Conservation (phyloP, 2,329 filamentous ascomycete species). For the Hypoxylon sp. region DNA sequence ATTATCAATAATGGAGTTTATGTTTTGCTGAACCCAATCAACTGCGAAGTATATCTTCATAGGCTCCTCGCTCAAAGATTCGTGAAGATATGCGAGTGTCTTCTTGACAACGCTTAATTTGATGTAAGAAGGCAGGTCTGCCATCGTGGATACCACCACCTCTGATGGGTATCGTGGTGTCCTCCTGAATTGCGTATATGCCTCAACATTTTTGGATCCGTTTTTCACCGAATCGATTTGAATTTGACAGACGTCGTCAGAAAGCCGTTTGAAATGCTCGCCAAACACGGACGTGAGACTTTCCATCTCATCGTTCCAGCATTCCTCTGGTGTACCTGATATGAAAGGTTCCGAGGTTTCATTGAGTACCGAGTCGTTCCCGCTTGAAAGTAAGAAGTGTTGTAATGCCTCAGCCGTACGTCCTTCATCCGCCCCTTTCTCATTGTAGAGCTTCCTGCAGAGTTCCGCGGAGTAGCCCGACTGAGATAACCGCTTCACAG, state of each 20-base stretch:
- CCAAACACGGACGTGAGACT: constrained; percentile 89
- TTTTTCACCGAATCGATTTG: constrained; percentile 69
- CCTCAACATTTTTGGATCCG: constrained; percentile 63
- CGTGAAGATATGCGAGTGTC: constrained; percentile 76
- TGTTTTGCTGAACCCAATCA: constrained; percentile 90
- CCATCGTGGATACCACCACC: constrained; percentile 76
- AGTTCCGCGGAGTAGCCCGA: constrained; percentile 89
- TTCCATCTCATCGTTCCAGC: constrained; percentile 87
- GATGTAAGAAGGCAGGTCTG: constrained; percentile 88
- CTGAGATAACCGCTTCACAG: constrained; percentile 82
- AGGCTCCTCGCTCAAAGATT: constrained; percentile 81
- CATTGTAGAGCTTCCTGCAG: constrained; percentile 81
- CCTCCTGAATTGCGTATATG: constrained; percentile 74
- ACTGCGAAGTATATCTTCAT: constrained; percentile 90
- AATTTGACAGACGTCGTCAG: constrained; percentile 76
- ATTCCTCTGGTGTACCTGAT: constrained; percentile 66
- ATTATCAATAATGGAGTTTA: constrained; percentile 83
- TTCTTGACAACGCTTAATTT: constrained; percentile 87
- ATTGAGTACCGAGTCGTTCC: constrained; percentile 46
- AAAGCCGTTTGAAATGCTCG: constrained; percentile 73
- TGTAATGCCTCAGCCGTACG: constrained; percentile 85
- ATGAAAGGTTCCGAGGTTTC: constrained; percentile 59
- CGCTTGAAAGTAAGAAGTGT: constrained; percentile 68
- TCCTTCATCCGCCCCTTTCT: constrained; percentile 76
- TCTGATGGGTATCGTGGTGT: constrained; percentile 78